phyloP scores from a whole-genome alignment of 2,329 filamentous ascomycete genomes.

The Myriosclerotinia duriaeana region DNA sequence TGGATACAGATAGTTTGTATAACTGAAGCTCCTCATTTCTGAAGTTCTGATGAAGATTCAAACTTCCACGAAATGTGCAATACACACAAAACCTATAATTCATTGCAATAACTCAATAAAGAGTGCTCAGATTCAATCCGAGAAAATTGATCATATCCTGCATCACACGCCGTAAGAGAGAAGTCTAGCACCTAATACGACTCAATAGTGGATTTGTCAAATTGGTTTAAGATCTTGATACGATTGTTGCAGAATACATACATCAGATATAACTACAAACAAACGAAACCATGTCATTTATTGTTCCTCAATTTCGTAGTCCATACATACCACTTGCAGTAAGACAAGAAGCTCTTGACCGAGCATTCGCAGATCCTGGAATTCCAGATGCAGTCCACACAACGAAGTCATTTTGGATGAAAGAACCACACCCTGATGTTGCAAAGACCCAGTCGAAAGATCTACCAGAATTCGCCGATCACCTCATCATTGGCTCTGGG shows the following conservation, averaged over 20 bases:
- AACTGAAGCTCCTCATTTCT: background rate
- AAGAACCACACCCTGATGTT: conserved; percentile 7
- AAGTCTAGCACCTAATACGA: too few relatives aligned
- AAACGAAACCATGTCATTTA: conserved; percentile 1
- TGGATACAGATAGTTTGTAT: background rate
- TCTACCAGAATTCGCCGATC: conserved; percentile 20
- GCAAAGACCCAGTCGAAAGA: conserved; percentile 3
- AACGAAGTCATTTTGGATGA: conserved; percentile 19
- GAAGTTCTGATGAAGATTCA: background rate
- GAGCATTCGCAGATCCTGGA: conserved; percentile 13
- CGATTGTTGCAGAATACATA: too few relatives aligned
- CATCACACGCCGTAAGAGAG: too few relatives aligned
- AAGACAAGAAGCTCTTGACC: conserved; percentile 17
- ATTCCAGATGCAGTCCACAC: conserved; percentile 2
- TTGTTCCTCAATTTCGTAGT: conserved; percentile 1
- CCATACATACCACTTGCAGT: conserved; percentile 1
- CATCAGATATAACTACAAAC: background rate
- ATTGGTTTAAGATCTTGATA: too few relatives aligned
- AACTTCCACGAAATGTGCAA: background rate
- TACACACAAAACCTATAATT: background rate
- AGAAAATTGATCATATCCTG: too few relatives aligned
- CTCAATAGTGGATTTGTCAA: too few relatives aligned
- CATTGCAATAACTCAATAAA: too few relatives aligned
- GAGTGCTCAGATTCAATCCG: too few relatives aligned
- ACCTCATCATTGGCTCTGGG: conserved; percentile 32